Base-by-base conservation (phyloP, 768 basidiomycete genomes). In the Boletus reticulatus region DNA sequence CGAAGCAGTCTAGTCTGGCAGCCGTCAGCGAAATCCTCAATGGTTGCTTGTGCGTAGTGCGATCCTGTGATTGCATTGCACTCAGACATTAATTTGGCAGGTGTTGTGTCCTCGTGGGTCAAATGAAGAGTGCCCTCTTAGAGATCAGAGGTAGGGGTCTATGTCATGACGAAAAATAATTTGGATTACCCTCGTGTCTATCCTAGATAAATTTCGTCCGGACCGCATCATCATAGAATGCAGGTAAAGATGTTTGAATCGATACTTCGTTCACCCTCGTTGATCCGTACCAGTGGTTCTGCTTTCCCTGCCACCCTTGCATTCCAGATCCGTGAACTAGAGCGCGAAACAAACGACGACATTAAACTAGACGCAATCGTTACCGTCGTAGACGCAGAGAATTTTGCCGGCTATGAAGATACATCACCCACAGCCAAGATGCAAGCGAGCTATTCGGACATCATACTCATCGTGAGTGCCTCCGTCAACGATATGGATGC, bases 301-400 rank as follows among this genome's bases (percentile, higher is more conserved):
- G 95, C 95, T 1, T 97, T 97, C 66, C 95, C 95, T 10, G 95
- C 95, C 3, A 96, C 94, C 1, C 78, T 98, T 34, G 95, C 94
- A 0, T 93, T 96, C 65, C 95, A 96, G 66, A 92, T 98, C 53
- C 87, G 92, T 38, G 88, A 95, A 68, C 76, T 98, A 22, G 94
- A 94, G 69, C 81, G 80, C 38, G 84, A 94, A 67, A 92, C 89
- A 3, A 66, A 76, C 19, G 80, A 83, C 12, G 89, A 87, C 46
- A 80, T 98, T 67, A 84, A 83, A 65, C 77, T 98, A 27, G 95
- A 98, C 63, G 89, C 91, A 0, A 95, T 97, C 54, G 78, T 94
- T 39, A 98, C 95, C 1, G 94, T 96, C 20, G 76, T 98, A 45
- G 90, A 92, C 66, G 89, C 92, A 1, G 91, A 92, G 72, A 96